Evolutionary conservation across 495 filamentous ascomycete genomes (phyloP), one percentile per base, ranked within the genome.

Genomic region (Barbatosphaeria neglecta): DNA sequence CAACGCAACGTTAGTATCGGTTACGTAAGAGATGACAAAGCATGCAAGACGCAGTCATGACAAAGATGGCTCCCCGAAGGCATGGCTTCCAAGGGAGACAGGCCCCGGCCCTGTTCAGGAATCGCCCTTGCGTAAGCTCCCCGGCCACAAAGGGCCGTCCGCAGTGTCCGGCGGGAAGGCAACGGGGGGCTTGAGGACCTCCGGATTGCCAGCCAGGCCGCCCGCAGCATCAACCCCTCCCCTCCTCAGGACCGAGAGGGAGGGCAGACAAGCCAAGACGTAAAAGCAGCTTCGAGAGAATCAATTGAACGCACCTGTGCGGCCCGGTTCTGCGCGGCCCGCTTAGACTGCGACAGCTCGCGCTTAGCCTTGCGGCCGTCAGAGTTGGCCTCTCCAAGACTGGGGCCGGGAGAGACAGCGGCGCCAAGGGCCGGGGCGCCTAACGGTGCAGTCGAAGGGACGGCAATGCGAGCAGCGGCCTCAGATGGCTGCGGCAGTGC

Each of bases 321-420:
- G 53, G 92, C 92, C 55, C 92, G 75, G 58, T 98, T 98, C 63
- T 98, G 92, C 35, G 93, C 92, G 17, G 92, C 92, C 51, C 92
- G 82, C 68, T 98, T 98, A 38, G 87, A 92, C 13, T 87, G 89
- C 19, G 88, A 95, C 41, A 98, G 67, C 66, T 96, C 92, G 37
- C 92, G 76, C 67, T 95, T 95, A 10, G 64, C 62, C 50, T 70
- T 72, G 42, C 67, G 59, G 19, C 68, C 68, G 43, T 74, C 70
- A 16, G 63, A 49, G 1, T 46, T 44, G 17, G 58, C 52, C 18
- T 67, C 63, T 18, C 51, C 60, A 8, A 42, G 16, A 28, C 49
- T 37, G 19, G 45, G 22, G 22, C n/a, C n/a, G n/a, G n/a, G n/a
- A n/a, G n/a, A n/a, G n/a, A n/a, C n/a, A n/a, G n/a, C n/a, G n/a